Evolutionary conservation across 805 yeast genomes (phyloP).

Genomic region (Torulaspora indica): DNA sequence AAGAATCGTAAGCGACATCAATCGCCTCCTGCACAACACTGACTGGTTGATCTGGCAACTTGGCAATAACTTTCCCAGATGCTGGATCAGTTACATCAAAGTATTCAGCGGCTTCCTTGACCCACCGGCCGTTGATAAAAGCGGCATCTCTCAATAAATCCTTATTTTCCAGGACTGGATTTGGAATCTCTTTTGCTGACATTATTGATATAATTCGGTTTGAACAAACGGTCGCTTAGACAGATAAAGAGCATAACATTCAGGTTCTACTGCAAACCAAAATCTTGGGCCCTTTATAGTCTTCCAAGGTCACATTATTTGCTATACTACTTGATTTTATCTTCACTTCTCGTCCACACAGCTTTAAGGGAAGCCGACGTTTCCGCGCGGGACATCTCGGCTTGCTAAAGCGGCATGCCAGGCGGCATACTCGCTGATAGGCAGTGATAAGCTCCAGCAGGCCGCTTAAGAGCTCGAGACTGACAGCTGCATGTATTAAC

Average conservation of each 20-base stretch:
- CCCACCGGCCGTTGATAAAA: slow-evolving; percentile 73
- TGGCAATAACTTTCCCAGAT: slow-evolving; percentile 49
- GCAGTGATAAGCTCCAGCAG: neutral
- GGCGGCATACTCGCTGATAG: neutral
- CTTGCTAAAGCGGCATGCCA: neutral
- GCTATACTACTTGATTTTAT: neutral
- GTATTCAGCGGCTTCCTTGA: slow-evolving; percentile 39
- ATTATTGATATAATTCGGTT: neutral
- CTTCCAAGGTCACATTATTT: neutral
- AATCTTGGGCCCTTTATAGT: neutral
- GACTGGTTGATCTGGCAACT: slow-evolving; percentile 57
- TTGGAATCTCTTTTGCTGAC: slow-evolving; percentile 11
- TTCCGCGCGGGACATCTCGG: slow-evolving; percentile 2
- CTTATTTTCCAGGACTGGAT: slow-evolving; percentile 41
- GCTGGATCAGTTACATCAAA: slow-evolving; percentile 81
- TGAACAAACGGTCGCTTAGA: neutral
- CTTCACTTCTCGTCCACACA: neutral
- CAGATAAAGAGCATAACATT: neutral
- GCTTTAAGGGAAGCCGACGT: neutral
- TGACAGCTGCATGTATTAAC: too few relatives aligned
- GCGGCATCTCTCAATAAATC: slow-evolving; percentile 57
- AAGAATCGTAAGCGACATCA: slow-evolving; percentile 44
- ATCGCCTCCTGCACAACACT: slow-evolving; percentile 56
- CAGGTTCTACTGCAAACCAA: neutral
- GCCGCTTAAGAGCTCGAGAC: neutral